Evolutionary conservation across 2,329 filamentous ascomycete genomes (phyloP).

Genomic region (Aspergillus carbonarius): DNA sequence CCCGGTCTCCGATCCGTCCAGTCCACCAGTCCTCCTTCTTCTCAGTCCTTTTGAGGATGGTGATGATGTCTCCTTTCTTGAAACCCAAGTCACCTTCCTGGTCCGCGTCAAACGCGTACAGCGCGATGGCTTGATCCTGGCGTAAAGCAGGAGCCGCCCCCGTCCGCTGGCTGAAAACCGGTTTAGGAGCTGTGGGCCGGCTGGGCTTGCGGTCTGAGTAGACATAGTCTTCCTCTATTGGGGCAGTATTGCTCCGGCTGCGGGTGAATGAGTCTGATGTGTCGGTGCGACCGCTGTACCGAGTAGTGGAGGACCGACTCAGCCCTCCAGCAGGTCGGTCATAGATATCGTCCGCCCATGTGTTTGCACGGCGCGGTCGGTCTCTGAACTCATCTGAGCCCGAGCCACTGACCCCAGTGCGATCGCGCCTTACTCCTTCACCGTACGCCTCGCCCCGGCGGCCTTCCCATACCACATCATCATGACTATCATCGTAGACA

Average conservation of each 20-base stretch:
- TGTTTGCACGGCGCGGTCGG: slow-evolving; percentile 46
- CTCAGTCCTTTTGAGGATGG: slow-evolving; percentile 89
- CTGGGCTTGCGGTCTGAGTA: slow-evolving; percentile 66
- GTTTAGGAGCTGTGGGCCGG: slow-evolving; percentile 84
- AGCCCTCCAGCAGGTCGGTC: slow-evolving; percentile 41
- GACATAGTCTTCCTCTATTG: slow-evolving; percentile 50
- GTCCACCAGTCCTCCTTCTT: slow-evolving; percentile 98
- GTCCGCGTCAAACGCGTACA: slow-evolving; percentile 93
- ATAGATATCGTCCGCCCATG: slow-evolving; percentile 52
- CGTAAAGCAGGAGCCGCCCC: slow-evolving; percentile 41
- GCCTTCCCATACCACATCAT: slow-evolving; percentile 82
- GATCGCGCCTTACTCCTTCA: slow-evolving; percentile 59
- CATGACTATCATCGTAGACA: slow-evolving; percentile 79
- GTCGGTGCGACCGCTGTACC: slow-evolving; percentile 28
- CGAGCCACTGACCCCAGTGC: slow-evolving; percentile 52
- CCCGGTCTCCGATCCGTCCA: slow-evolving; percentile 76
- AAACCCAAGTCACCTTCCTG: slow-evolving; percentile 91
- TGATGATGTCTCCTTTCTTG: slow-evolving; percentile 96
- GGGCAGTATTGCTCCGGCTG: slow-evolving; percentile 39
- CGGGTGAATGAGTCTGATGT: slow-evolving; percentile 32
- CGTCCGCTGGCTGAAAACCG: slow-evolving; percentile 63
- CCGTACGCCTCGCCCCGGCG: slow-evolving; percentile 68
- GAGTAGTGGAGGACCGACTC: slow-evolving; percentile 36
- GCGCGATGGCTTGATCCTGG: slow-evolving; percentile 79
- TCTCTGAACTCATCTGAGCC: slow-evolving; percentile 53